Base-by-base conservation (phyloP, 306 rosid species). In the Cicer arietinum region DNA sequence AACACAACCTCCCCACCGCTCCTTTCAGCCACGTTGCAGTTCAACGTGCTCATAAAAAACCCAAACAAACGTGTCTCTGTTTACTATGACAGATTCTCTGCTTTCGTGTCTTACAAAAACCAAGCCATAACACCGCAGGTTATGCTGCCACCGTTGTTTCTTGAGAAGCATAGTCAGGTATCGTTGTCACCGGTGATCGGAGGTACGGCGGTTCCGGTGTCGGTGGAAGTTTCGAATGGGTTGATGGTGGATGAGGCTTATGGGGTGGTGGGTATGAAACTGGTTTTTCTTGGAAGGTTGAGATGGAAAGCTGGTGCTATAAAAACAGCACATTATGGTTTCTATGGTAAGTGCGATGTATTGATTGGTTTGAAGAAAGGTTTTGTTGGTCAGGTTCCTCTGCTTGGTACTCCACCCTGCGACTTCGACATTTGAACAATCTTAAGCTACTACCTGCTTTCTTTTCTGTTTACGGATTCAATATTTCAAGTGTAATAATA, bases 301-400 rank as follows among this genome's bases (percentile, higher is more conserved):
- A 78, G 94, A 73, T 94, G 98, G 98, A 91, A 90, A 67, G 79
- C 89, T 0, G 92, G 88, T 5, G 81, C 83, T 10, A 76, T 94
- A 35, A 86, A 11, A 61, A 89, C 89, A 0, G 69, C 61, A 8
- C 97, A 86, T 56, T 84, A 91, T 47, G 85, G 87, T 12, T 25
- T 90, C 14, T 79, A 85, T 63, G 96, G 88, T 0, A 88, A 77
- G 70, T 94, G 98, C 56, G 94, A 90, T 50, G 40, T 91, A 1
- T n/a, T 88, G 84, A 70, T 94, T 10, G 91, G 90, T 25, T 69
- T 88, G 22, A 91, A 89, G 94, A 86, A 67, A 66, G 97, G 91
- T 2, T 68, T 85, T 43, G 79, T 87, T 25, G 98, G 98, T 61
- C 97, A 85, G 78, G 86, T 87, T 48, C 96, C 98, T 3, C 74